Evolutionary conservation across 495 filamentous ascomycete genomes (phyloP).

Genomic region (Aspergillus ellipticus): DNA sequence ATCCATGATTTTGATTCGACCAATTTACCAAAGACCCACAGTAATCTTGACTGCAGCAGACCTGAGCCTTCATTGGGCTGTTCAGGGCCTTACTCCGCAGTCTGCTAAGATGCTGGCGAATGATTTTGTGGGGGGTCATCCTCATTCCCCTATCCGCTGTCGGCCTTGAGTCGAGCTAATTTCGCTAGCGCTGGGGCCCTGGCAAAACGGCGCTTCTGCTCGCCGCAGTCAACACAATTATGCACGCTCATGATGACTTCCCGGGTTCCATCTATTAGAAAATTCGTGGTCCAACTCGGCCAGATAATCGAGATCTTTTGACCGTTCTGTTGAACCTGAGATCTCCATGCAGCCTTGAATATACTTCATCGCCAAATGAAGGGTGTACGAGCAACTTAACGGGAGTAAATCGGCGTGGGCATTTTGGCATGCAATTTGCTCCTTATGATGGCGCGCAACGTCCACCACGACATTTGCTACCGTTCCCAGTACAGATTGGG

Average conservation of each 20-base stretch:
- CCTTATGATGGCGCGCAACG: background rate
- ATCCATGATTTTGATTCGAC: background rate
- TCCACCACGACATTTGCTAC: background rate
- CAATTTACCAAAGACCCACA: background rate
- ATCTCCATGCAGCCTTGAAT: background rate
- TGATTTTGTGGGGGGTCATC: background rate
- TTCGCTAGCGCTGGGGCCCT: background rate
- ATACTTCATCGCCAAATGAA: background rate
- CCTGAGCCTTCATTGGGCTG: background rate
- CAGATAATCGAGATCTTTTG: background rate
- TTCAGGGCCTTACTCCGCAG: no score
- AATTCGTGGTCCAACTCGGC: background rate
- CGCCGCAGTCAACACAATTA: background rate
- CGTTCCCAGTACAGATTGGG: background rate
- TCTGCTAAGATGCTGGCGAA: no score
- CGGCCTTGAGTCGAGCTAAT: background rate
- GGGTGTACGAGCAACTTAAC: background rate
- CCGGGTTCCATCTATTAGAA: background rate
- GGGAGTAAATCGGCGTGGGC: background rate
- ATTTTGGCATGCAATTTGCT: background rate
- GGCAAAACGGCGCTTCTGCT: background rate
- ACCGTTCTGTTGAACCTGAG: background rate
- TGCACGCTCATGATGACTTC: background rate
- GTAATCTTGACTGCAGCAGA: background rate
- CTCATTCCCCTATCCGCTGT: background rate